Evolutionary conservation across 176 grass and related monocot species (phyloP).

Genomic region (Zizania latifolia): DNA sequence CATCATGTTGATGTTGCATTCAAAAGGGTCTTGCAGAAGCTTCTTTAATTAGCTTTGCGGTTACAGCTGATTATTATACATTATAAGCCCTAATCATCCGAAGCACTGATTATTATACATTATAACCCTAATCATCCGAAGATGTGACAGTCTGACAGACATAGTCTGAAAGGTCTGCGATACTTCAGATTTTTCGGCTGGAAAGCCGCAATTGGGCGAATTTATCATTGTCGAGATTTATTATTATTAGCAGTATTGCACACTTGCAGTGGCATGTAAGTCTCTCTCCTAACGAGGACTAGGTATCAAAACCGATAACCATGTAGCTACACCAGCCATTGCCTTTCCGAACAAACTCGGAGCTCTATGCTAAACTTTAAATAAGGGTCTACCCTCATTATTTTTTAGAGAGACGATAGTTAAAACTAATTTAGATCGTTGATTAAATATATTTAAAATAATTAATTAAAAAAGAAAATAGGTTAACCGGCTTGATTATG

Average conservation of each 20-base stretch:
- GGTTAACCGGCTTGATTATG: too few species aligned
- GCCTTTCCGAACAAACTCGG: too few species aligned
- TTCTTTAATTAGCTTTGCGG: slow-evolving; percentile 9
- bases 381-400: too few species aligned
- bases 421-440: too few species aligned
- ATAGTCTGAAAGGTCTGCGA: neutral
- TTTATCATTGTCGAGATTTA: neutral
- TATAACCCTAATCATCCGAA: slow-evolving; percentile 4
- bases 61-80: neutral
- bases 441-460: too few species aligned
- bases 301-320: neutral
- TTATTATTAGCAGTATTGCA: neutral
- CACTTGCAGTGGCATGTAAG: neutral
- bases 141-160: neutral
- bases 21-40: slow-evolving; percentile 1
- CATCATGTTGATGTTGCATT: neutral
- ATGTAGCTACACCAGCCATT: neutral
- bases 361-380: too few species aligned
- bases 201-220: neutral
- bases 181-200: neutral
- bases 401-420: too few species aligned
- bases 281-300: neutral
- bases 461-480: too few species aligned
- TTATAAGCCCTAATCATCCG: slow-evolving; percentile 7
- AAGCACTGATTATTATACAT: neutral